Evolutionary conservation across 2,329 filamentous ascomycete genomes (phyloP).

Genomic region (Ophiostoma triangulosporum): DNA sequence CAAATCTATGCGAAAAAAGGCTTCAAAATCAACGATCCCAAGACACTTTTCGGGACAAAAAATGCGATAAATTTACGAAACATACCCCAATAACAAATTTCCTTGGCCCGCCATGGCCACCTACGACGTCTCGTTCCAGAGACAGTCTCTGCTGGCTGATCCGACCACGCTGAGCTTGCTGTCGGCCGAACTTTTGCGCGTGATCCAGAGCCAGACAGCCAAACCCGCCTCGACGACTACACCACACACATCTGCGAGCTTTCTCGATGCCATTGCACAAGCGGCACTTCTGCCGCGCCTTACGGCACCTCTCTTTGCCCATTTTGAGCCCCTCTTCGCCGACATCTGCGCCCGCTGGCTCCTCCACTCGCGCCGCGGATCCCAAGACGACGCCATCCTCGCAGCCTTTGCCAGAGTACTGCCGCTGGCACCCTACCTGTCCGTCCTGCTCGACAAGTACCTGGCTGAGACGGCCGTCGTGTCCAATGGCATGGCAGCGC

Average conservation of each 20-base stretch:
- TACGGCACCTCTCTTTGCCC: slow-evolving; percentile 60
- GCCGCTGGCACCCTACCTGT: slow-evolving; percentile 69
- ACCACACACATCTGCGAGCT: slow-evolving; percentile 24
- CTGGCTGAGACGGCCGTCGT: slow-evolving; percentile 17
- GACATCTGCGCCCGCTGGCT: slow-evolving; percentile 78
- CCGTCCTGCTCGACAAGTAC: slow-evolving; percentile 49
- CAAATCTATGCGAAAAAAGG: neutral
- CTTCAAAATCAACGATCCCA: neutral
- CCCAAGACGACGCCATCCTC: slow-evolving; percentile 35
- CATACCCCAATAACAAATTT: neutral
- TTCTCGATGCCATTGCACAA: slow-evolving; percentile 58
- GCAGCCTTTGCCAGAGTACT: slow-evolving; percentile 67
- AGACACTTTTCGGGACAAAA: neutral
- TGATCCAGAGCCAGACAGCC: slow-evolving; percentile 41
- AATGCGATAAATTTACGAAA: slow-evolving; percentile 4
- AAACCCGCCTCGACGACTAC: neutral
- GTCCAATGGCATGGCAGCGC: neutral
- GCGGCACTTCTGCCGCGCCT: slow-evolving; percentile 55
- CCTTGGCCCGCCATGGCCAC: slow-evolving; percentile 32
- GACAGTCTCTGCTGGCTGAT: slow-evolving; percentile 42
- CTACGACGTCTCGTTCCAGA: slow-evolving; percentile 41
- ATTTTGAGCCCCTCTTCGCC: slow-evolving; percentile 63
- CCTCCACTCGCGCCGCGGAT: slow-evolving; percentile 27
- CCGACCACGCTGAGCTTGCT: slow-evolving; percentile 42
- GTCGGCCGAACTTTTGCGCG: slow-evolving; percentile 54